These are phyloP conservation scores for Nowakowskiella sp. DNA, from an alignment of 192 early-diverging fungal genomes.

Conservation along the genomic window DNA sequence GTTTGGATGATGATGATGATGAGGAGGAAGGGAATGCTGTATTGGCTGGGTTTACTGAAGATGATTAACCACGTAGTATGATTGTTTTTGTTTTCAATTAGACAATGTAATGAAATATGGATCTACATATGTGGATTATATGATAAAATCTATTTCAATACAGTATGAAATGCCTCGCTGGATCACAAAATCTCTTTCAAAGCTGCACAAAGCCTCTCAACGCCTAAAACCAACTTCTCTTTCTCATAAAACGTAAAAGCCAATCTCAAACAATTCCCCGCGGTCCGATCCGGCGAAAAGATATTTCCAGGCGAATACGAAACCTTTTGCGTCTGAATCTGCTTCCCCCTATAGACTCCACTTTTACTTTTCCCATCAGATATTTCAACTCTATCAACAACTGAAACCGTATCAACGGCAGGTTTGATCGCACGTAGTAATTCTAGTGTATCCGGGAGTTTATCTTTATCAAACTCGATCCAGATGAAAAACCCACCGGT, in stretches of 20 bases:
- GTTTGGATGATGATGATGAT: conserved; percentile 50
- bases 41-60: conserved; percentile 22
- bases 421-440: conserved; percentile 2
- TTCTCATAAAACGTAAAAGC: conserved; percentile 29
- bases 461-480: conserved; percentile 19
- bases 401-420: conserved; percentile 1
- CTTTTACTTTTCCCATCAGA: neutral
- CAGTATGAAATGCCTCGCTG: no score
- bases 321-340: conserved; percentile 13
- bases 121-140: no score
- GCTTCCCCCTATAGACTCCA: neutral
- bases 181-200: conserved; percentile 9
- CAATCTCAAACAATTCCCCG: conserved; percentile 27
- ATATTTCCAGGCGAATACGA: conserved; percentile 27
- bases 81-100: no score
- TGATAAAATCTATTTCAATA: no score
- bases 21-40: conserved; percentile 55
- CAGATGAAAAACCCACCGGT: conserved; percentile 41
- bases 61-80: conserved; percentile 24
- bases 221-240: conserved; percentile 20
- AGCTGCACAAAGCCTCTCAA: conserved; percentile 8
- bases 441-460: conserved; percentile 5
- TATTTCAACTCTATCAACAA: conserved; percentile 1
- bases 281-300: conserved; percentile 7
- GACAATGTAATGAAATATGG: no score